Conservation (phyloP, 2,329 filamentous ascomycete genomes). For the Cercospora berteroae region DNA sequence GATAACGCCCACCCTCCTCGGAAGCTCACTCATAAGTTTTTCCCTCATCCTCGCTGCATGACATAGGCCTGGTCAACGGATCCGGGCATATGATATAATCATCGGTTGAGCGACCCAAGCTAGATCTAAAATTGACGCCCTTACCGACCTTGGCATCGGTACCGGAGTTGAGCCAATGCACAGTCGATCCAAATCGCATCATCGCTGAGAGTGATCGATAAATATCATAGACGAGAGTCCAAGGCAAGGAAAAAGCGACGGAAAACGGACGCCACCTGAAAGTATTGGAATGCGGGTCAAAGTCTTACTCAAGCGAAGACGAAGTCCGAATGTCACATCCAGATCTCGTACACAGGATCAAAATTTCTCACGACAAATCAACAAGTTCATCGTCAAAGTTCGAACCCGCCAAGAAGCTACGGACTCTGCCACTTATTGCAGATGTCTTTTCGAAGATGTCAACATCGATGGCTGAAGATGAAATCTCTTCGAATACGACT, state of each 20-base stretch:
- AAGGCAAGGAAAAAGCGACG: background rate
- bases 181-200: background rate
- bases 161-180: conserved; percentile 4
- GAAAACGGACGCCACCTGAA: background rate
- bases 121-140: background rate
- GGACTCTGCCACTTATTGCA: background rate
- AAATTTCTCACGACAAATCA: background rate
- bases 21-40: background rate
- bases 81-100: background rate
- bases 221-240: background rate
- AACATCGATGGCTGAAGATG: background rate
- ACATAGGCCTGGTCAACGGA: background rate
- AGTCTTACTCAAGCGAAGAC: background rate
- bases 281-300: background rate
- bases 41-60: background rate
- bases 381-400: background rate
- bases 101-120: background rate
- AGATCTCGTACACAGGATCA: background rate
- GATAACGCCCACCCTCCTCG: background rate
- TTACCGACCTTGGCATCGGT: background rate
- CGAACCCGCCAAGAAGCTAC: background rate
- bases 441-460: background rate
- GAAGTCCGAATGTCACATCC: background rate
- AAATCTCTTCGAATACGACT: background rate
- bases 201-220: background rate